A percentile compares a stretch with the other conserved stretches of the same genome.
Conservation (phyloP, 306 rosid genomes). For the Glycine soja region DNA sequence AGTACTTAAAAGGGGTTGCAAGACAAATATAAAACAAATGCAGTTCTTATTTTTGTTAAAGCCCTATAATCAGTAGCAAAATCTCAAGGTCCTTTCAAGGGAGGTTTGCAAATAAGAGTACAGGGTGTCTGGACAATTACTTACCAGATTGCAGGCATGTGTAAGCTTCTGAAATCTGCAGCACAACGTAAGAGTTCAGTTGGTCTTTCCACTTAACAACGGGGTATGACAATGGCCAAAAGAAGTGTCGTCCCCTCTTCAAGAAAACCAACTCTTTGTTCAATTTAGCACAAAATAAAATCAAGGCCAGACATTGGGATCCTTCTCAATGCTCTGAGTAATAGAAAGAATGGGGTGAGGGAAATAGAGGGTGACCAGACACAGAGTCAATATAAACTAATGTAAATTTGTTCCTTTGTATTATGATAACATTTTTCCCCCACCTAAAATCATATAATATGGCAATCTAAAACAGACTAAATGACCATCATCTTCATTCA, state of each 20-base stretch:
- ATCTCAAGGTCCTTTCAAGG: conserved; percentile 11
- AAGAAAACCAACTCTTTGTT: too few relatives aligned
- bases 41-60: conserved; percentile 5
- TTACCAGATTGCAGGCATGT: conserved; percentile 57
- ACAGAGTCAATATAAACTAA: neutral
- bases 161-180: conserved; percentile 85
- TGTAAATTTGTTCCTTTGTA: too few relatives aligned
- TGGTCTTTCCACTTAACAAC: neutral
- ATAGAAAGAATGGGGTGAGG: too few relatives aligned
- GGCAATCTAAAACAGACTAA: conserved; percentile 10
- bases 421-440: too few relatives aligned
- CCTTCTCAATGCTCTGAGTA: too few relatives aligned
- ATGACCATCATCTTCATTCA: conserved; percentile 28
- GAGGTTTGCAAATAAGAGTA: conserved; percentile 18
- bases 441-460: neutral
- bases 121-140: conserved; percentile 52
- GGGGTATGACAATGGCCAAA: neutral
- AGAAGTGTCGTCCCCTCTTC: neutral
- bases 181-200: conserved; percentile 45
- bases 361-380: too few relatives aligned
- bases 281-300: too few relatives aligned
- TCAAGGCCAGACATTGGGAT: too few relatives aligned
- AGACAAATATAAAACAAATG: too few relatives aligned
- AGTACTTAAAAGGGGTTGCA: conserved; percentile 21
- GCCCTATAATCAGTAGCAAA: too few relatives aligned